phyloP scores from a whole-genome alignment of 257 asterid genomes.

The Jacaranda copaia region DNA sequence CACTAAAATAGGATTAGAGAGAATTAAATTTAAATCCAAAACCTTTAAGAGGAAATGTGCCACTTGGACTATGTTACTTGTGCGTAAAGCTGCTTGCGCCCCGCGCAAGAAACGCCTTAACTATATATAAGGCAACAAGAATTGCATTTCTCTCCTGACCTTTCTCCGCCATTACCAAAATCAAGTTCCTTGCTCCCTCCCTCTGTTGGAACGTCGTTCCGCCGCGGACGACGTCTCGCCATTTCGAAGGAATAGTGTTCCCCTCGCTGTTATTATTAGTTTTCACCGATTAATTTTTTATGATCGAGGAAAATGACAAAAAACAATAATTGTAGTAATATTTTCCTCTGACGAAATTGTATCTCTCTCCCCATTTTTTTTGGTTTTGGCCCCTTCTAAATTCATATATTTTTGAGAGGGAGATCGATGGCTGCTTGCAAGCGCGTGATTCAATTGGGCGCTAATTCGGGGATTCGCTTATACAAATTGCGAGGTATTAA shows the following conservation, averaged over 20 bases:
- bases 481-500: slow-evolving; percentile 41
- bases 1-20: too few species aligned
- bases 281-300: background rate
- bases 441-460: slow-evolving; percentile 43
- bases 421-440: slow-evolving; percentile 41
- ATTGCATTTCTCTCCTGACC: background rate
- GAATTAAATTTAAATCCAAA: too few species aligned
- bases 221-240: background rate
- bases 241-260: background rate
- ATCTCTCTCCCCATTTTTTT: background rate
- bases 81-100: background rate
- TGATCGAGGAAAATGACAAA: slow-evolving; percentile 5
- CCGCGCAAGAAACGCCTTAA: slow-evolving; percentile 14
- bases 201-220: background rate
- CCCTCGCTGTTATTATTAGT: background rate
- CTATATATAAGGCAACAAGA: background rate
- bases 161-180: background rate
- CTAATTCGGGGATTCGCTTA: slow-evolving; percentile 36
- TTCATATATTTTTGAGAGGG: background rate
- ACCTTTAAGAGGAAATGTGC: too few species aligned
- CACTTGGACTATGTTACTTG: too few species aligned
- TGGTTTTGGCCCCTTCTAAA: too few species aligned
- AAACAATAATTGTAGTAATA: background rate
- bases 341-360: background rate
- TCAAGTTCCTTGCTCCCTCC: background rate